Base-by-base conservation (phyloP, 257 asterid species). In the Gentiana macrophylla region DNA sequence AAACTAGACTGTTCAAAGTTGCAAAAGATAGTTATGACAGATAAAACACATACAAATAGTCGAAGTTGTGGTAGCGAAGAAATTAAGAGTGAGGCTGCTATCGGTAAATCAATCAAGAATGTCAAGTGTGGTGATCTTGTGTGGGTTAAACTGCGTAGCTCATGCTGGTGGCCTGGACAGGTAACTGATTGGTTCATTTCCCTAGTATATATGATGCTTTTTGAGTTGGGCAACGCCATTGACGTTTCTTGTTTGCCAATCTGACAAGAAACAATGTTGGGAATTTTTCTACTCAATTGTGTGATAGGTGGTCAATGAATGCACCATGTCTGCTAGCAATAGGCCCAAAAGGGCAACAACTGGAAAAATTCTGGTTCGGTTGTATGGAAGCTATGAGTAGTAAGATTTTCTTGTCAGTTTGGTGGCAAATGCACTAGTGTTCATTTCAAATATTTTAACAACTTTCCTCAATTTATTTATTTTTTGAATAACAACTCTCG, bases 131-230 rank as follows among this genome's bases (percentile, higher is more conserved):
- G 72, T 51, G 61, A 53, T 49, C 47, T 65, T 51, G 35, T 56
- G 38, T 70, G 67, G 63, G 67, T 70, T 46, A 52, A 50, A 56
- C 56, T 60, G 60, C 50, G 37, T 53, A 37, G 49, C 61, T 61
- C 49, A 38, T 50, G 57, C 37, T 57, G 65, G 73, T 67, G 68
- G 72, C 67, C 62, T 57, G 63, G 63, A 35, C 57, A 57, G 54
- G 61, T 60, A 62, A 47, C 46, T 57, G 53, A 35, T 1, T 24
- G 24, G 24, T 24, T 24, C 24, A 24, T 24, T 3, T 41, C 6
- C 2, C 6, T 41, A 41, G 47, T 53, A 57, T 33, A 44, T 46
- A 37, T 50, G 24, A 35, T 15, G 55, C 52, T 53, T 49, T 35
- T 59, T 32, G 43, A 47, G 52, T 48, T 50, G 37, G 54, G 12